These are phyloP conservation scores for Leishmania major DNA, from an alignment of 208 protist genomes.

Conservation along the genomic window DNA sequence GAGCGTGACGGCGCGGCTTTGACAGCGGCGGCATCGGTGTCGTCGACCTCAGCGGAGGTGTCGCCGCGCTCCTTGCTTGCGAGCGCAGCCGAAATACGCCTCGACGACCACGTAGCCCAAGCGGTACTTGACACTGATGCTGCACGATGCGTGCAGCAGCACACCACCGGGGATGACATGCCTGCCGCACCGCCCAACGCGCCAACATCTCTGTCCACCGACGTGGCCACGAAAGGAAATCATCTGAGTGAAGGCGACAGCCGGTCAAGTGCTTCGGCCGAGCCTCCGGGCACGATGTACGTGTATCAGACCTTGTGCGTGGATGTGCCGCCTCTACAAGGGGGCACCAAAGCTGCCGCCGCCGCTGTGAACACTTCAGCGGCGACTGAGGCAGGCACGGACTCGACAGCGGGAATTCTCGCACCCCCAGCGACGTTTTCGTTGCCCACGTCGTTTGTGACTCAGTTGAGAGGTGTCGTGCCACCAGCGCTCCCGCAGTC, in stretches of 20 bases:
- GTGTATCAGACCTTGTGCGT: not conserved
- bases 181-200: not conserved
- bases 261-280: not conserved
- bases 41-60: constrained; percentile 29
- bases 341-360: not conserved
- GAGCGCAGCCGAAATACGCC: constrained; percentile 2
- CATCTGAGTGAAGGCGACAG: not conserved
- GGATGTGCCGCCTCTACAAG: not conserved
- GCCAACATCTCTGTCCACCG: not conserved
- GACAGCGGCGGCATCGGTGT: constrained; percentile 16
- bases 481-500: not conserved
- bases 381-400: not conserved
- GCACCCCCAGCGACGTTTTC: not conserved
- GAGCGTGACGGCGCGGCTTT: not conserved
- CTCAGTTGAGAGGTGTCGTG: not conserved
- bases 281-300: not conserved
- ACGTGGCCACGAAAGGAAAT: not conserved
- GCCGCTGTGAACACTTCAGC: too few relatives aligned
- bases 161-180: not conserved
- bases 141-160: not conserved
- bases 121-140: not conserved
- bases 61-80: constrained; percentile 24
- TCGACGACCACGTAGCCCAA: not conserved
- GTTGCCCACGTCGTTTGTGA: not conserved
- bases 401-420: not conserved